These are phyloP conservation scores for Iberis pinnata DNA, from an alignment of 345 rosid genomes.

Conservation along the genomic window DNA sequence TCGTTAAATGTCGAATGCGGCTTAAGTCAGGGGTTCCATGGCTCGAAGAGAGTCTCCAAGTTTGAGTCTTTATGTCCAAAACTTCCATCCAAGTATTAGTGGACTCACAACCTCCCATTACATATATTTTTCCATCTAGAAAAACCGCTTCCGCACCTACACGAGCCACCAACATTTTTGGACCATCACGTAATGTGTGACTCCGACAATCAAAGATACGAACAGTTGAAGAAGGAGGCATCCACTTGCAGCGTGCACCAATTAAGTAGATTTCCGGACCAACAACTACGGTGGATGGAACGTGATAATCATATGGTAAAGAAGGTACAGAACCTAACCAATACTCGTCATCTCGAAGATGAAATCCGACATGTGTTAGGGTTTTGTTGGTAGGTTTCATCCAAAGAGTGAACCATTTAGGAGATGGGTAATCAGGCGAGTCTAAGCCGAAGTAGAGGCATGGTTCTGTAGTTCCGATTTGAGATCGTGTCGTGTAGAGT, in stretches of 20 bases:
- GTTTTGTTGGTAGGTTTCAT: constrained; percentile 8
- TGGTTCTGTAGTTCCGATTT: constrained; percentile 30
- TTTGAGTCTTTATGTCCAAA: neutral
- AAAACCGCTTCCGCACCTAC: fast-evolving
- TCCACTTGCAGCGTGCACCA: neutral
- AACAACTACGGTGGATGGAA: constrained; percentile 37
- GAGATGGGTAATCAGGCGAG: neutral
- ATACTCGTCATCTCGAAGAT: too few species aligned
- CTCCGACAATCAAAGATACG: neutral
- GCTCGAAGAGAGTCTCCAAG: neutral
- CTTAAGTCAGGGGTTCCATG: too few species aligned
- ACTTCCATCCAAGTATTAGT: neutral
- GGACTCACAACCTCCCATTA: neutral
- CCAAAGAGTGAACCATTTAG: constrained; percentile 1
- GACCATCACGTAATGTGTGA: neutral
- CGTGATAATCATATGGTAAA: too few species aligned
- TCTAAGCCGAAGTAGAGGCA: constrained; percentile 46
- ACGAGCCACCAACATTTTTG: neutral
- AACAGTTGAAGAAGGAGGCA: neutral
- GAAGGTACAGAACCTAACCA: too few species aligned
- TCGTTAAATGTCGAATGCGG: neutral
- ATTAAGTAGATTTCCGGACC: constrained; percentile 37
- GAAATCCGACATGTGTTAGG: too few species aligned
- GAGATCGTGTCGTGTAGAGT: constrained; percentile 44
- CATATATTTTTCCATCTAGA: neutral